phyloP scores from a whole-genome alignment of 1,284 basidiomycete species.

The Trametes pubescens region DNA sequence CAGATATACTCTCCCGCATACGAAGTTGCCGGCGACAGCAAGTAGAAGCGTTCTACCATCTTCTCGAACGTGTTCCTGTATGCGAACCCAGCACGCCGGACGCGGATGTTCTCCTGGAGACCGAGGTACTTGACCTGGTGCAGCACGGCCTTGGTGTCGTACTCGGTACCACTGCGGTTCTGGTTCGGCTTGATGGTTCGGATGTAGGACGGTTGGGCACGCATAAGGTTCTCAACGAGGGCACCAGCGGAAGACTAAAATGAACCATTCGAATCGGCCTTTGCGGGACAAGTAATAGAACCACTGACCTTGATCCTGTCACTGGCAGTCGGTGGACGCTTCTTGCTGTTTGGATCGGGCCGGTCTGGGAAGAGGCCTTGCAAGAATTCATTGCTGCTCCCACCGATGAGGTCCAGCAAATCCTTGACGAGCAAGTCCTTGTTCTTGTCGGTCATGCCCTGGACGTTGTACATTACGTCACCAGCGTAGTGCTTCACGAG shows the following conservation, averaged over 20 bases:
- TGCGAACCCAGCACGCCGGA: constrained; percentile 96
- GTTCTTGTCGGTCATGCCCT: constrained; percentile 99
- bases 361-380: constrained; percentile 93
- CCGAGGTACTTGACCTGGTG: constrained; percentile 99
- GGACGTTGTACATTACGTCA: constrained; percentile 97
- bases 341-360: constrained; percentile 97
- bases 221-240: constrained; percentile 96
- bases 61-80: constrained; percentile 99
- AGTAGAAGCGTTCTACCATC: constrained; percentile 98
- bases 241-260: constrained; percentile 87
- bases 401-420: constrained; percentile 88
- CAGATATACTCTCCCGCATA: constrained; percentile 99
- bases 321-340: constrained; percentile 96
- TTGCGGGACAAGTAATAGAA: background rate
- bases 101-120: constrained; percentile 97
- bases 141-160: constrained; percentile 93
- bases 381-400: constrained; percentile 85
- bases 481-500: constrained; percentile 96
- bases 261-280: background rate
- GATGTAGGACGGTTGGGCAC: constrained; percentile 97
- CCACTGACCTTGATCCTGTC: constrained; percentile 91
- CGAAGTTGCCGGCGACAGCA: constrained; percentile 93
- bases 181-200: constrained; percentile 99
- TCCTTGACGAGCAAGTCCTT: constrained; percentile 98
- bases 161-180: constrained; percentile 93